Evolutionary conservation across 352 stramenopile genomes (phyloP).

Genomic region (Globisporangium parvum): DNA sequence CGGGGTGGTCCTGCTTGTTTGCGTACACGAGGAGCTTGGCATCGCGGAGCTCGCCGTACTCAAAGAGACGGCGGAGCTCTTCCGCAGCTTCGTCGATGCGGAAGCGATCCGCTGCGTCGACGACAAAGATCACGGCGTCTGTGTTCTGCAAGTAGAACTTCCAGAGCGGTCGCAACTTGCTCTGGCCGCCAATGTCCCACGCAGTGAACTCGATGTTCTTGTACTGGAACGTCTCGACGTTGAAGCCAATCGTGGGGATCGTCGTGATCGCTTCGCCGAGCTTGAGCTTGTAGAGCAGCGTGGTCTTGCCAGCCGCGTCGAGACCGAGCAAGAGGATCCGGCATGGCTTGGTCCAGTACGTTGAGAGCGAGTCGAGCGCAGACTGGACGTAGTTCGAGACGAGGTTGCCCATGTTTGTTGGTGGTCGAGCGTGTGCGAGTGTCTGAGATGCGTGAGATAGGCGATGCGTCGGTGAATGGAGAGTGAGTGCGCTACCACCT

Average conservation of each 20-base stretch:
- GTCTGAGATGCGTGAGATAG: background rate
- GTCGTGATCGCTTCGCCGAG: constrained; percentile 55
- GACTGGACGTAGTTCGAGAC: constrained; percentile 25
- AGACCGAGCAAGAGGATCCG: constrained; percentile 84
- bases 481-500: background rate
- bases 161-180: constrained; percentile 67
- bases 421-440: background rate
- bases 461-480: background rate
- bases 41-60: constrained; percentile 28
- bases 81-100: constrained; percentile 39
- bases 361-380: constrained; percentile 22
- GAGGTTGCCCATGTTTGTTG: constrained; percentile 24
- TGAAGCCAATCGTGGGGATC: constrained; percentile 76
- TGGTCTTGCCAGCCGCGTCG: constrained; percentile 95
- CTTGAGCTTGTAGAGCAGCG: constrained; percentile 89
- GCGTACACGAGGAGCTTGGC: constrained; percentile 33
- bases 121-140: constrained; percentile 79
- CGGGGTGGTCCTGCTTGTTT: constrained; percentile 38
- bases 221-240: constrained; percentile 67
- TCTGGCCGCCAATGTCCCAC: constrained; percentile 78
- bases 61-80: constrained; percentile 36
- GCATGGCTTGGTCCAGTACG: constrained; percentile 31
- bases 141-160: constrained; percentile 62
- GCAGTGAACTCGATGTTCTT: constrained; percentile 69
- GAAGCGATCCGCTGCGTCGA: constrained; percentile 52